Conservation (phyloP, 805 yeast species). For the Kodamaea kakaduensis region DNA sequence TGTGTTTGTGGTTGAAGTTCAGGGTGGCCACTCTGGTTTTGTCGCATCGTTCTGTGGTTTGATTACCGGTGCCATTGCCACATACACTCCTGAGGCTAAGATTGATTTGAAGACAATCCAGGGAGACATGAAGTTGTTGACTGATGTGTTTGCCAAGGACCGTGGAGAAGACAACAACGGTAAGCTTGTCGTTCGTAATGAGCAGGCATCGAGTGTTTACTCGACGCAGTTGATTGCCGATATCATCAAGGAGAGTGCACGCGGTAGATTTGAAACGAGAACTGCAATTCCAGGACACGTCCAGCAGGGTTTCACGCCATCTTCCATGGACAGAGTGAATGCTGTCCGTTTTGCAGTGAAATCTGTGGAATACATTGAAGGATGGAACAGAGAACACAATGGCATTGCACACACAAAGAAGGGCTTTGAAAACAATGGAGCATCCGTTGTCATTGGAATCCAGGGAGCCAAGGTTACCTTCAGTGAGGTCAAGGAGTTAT, state of each 20-base stretch:
- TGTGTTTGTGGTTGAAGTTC: conserved; percentile 77
- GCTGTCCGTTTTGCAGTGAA: conserved; percentile 69
- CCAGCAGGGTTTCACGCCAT: conserved; percentile 78
- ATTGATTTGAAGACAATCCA: conserved; percentile 57
- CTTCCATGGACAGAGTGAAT: conserved; percentile 71
- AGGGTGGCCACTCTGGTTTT: conserved; percentile 82
- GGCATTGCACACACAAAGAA: neutral
- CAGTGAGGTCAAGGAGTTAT: conserved; percentile 52
- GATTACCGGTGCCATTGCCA: conserved; percentile 68
- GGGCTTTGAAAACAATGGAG: conserved; percentile 1
- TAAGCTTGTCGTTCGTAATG: conserved; percentile 63
- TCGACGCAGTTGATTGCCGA: conserved; percentile 67
- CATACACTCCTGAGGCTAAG: conserved; percentile 74
- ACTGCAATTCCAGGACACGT: conserved; percentile 86
- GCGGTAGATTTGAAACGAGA: conserved; percentile 67
- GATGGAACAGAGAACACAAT: conserved; percentile 12
- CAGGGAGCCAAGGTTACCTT: conserved; percentile 63
- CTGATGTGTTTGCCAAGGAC: conserved; percentile 55
- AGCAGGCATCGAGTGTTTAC: conserved; percentile 64
- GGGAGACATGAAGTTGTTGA: conserved; percentile 60
- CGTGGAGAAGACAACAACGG: conserved; percentile 67
- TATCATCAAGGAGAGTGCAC: conserved; percentile 59
- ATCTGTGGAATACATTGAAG: conserved; percentile 67
- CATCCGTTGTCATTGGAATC: conserved; percentile 64
- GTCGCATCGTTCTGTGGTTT: conserved; percentile 67